A percentile compares a stretch with the other conserved stretches of the same genome.
Evolutionary conservation across 2,329 filamentous ascomycete species (phyloP).

Genomic region (Exophiala sp.): DNA sequence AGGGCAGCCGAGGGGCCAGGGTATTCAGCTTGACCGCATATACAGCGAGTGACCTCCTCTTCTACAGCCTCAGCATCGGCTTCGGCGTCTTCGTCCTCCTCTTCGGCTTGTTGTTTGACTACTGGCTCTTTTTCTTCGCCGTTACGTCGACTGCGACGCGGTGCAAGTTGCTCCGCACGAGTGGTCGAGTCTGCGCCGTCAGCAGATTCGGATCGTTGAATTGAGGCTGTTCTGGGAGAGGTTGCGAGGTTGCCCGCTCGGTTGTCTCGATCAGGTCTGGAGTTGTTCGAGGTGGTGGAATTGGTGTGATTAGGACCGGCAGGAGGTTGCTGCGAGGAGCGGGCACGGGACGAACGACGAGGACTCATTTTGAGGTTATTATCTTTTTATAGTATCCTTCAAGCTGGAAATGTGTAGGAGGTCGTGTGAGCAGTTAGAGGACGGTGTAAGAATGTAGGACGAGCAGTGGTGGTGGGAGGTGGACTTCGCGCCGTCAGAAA

Average conservation of each 20-base stretch:
- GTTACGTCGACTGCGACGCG: slow-evolving; percentile 74
- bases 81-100: slow-evolving; percentile 62
- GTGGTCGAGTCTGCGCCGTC: slow-evolving; percentile 52
- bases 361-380: slow-evolving; percentile 55
- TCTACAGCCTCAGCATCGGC: slow-evolving; percentile 71
- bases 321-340: slow-evolving; percentile 66
- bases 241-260: slow-evolving; percentile 68
- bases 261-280: slow-evolving; percentile 72
- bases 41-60: slow-evolving; percentile 91
- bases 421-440: background rate
- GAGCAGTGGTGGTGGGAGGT: slow-evolving; percentile 2
- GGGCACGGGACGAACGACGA: slow-evolving; percentile 88
- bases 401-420: background rate
- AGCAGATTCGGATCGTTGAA: slow-evolving; percentile 50
- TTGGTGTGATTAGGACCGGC: slow-evolving; percentile 74
- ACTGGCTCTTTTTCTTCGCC: slow-evolving; percentile 50
- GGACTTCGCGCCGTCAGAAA: slow-evolving; percentile 11
- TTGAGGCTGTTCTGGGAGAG: slow-evolving; percentile 72
- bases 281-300: slow-evolving; percentile 54
- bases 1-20: slow-evolving; percentile 58
- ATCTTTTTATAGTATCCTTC: background rate
- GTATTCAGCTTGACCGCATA: slow-evolving; percentile 93
- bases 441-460: background rate
- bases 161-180: slow-evolving; percentile 46
- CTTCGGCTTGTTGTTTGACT: slow-evolving; percentile 49